A percentile compares a stretch with the other conserved stretches of the same genome.
Evolutionary conservation across 2,329 filamentous ascomycete species (phyloP).

Genomic region (Aphanocladium album): DNA sequence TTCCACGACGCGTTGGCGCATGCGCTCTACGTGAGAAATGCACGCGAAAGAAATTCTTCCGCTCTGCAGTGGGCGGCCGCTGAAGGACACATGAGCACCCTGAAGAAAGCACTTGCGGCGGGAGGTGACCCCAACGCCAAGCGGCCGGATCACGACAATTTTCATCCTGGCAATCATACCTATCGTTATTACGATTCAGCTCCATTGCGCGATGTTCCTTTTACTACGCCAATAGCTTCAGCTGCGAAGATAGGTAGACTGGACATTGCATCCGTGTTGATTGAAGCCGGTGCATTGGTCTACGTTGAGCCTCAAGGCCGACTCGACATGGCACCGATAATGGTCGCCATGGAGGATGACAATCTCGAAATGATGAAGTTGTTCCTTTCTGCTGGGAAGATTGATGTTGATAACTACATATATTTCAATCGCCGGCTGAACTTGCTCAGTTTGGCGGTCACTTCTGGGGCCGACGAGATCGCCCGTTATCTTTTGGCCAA

Average conservation of each 20-base stretch:
- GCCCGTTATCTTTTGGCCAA: background rate
- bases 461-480: background rate
- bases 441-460: background rate
- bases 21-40: background rate
- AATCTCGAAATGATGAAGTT: background rate
- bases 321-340: background rate
- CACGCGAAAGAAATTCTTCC: background rate
- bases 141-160: background rate
- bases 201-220: background rate
- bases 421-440: background rate
- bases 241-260: background rate
- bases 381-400: background rate
- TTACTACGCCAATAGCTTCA: background rate
- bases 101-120: background rate
- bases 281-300: background rate
- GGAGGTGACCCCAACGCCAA: background rate
- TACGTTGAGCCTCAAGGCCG: background rate
- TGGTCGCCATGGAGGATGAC: background rate
- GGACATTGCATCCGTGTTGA: background rate
- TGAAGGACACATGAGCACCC: background rate
- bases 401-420: background rate
- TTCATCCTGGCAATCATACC: background rate
- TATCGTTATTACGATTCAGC: background rate
- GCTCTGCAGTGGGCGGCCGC: background rate
- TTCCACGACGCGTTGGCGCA: background rate